phyloP scores from a whole-genome alignment of 768 basidiomycete species.

The Suillus bovinus region DNA sequence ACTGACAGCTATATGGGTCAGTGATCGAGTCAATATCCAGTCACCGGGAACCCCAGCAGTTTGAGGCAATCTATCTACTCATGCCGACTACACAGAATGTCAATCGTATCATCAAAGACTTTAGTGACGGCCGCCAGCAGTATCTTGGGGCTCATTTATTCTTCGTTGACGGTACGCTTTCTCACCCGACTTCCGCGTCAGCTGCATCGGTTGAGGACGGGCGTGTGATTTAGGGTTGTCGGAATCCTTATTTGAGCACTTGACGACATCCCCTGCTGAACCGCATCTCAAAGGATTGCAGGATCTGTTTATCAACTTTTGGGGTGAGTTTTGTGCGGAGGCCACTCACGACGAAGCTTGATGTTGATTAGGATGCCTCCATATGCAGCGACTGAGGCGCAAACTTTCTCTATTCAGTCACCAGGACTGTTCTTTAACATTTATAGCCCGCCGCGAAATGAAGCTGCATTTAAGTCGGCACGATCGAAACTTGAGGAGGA shows the following conservation, averaged over 20 bases:
- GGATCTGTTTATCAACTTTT: constrained; percentile 92
- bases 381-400: constrained; percentile 75
- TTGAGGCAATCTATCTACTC: constrained; percentile 92
- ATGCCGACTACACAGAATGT: constrained; percentile 96
- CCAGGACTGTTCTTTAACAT: constrained; percentile 86
- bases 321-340: constrained; percentile 58
- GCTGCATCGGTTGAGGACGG: constrained; percentile 6
- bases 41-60: constrained; percentile 78
- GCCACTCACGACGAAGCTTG: neutral
- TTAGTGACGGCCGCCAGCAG: constrained; percentile 57
- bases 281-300: constrained; percentile 74
- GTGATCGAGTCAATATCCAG: constrained; percentile 91
- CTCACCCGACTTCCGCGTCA: neutral
- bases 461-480: constrained; percentile 63
- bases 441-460: constrained; percentile 80
- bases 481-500: constrained; percentile 86
- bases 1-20: constrained; percentile 34
- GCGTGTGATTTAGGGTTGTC: constrained; percentile 55
- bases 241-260: constrained; percentile 72
- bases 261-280: constrained; percentile 76
- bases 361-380: constrained; percentile 15
- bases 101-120: constrained; percentile 87
- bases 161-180: constrained; percentile 82
- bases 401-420: constrained; percentile 76
- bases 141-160: constrained; percentile 89